Base-by-base conservation (phyloP, 2,329 filamentous ascomycete species). In the Fusarium staphyleae region DNA sequence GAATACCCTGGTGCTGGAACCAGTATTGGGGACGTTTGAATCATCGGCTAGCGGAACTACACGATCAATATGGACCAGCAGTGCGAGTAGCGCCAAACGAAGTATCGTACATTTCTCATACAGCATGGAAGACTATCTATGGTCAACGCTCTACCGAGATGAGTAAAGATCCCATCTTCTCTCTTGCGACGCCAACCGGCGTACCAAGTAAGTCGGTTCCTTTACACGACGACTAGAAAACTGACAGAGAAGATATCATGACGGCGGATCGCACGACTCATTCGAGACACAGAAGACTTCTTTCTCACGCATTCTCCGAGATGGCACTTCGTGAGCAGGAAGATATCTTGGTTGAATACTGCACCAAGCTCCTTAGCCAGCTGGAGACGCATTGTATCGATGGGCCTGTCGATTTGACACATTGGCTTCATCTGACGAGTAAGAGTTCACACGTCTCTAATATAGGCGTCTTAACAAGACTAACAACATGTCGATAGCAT, bases 311-410 rank as follows among this genome's bases (percentile, higher is more conserved):
- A 3, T 62, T 63, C 22, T 63, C 60, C 0, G 58, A 63, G 26
- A 63, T 52, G n/a, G 60, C 58, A 3, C 55, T 63, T 15, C 49
- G 58, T 1, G 60, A 63, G 10, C 60, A 63, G 40, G 60, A 63
- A 30, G 39, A 29, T 4, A 37, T 62, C n/a, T 22, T 63, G 13
- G 45, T 51, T 3, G 45, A 57, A 18, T 63, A 62, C 16, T 55
- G 58, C 12, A 55, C 55, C 4, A 60, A 48, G 29, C 40, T 63
- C 3, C 52, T 59, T 1, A 26, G 36, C 10, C 58, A 60, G 18
- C n/a, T 63, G 2, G 49, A 62, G 11, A 14, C 18, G 12, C 45
- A 40, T 12, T 36, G 52, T 12, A 10, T 32, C 1, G n/a, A 22
- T 12, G 60, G 55, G 3, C 22, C 39, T 10, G 22, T 60, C 7